phyloP scores from a whole-genome alignment of 2,329 filamentous ascomycete species.

The Huntiella abstrusa region DNA sequence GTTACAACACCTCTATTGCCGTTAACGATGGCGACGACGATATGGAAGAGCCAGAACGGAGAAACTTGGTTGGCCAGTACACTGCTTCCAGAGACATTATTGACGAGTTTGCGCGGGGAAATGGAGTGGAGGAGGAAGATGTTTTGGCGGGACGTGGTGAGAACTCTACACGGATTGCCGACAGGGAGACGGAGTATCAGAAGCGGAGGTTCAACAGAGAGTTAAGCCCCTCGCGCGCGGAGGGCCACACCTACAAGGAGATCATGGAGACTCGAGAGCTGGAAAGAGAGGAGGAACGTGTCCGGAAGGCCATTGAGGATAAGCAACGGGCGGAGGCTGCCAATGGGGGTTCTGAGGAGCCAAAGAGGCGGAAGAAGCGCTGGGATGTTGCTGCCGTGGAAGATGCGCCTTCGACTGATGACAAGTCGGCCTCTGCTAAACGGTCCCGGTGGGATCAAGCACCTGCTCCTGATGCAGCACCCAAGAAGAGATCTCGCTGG shows the following conservation, averaged over 20 bases:
- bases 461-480: conserved; percentile 38
- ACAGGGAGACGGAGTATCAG: conserved; percentile 94
- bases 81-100: conserved; percentile 84
- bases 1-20: conserved; percentile 81
- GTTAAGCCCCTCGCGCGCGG: conserved; percentile 63
- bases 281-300: conserved; percentile 82
- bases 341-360: conserved; percentile 51
- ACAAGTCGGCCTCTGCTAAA: conserved; percentile 36
- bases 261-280: conserved; percentile 81
- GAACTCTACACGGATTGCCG: conserved; percentile 75
- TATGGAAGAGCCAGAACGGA: conserved; percentile 52
- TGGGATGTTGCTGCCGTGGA: conserved; percentile 51
- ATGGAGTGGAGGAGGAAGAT: conserved; percentile 81
- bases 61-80: conserved; percentile 81
- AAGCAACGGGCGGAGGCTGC: conserved; percentile 54
- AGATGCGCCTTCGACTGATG: conserved; percentile 25
- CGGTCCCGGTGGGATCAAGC: conserved; percentile 80
- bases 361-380: conserved; percentile 77
- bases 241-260: conserved; percentile 70
- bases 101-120: conserved; percentile 75
- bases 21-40: conserved; percentile 62
- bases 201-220: conserved; percentile 81
- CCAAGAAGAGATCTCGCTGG: conserved; percentile 73
- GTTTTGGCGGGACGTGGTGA: conserved; percentile 65
- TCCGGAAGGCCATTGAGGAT: conserved; percentile 61